Conservation (phyloP, 345 rosid genomes). For the Hibiscus tridactylites region DNA sequence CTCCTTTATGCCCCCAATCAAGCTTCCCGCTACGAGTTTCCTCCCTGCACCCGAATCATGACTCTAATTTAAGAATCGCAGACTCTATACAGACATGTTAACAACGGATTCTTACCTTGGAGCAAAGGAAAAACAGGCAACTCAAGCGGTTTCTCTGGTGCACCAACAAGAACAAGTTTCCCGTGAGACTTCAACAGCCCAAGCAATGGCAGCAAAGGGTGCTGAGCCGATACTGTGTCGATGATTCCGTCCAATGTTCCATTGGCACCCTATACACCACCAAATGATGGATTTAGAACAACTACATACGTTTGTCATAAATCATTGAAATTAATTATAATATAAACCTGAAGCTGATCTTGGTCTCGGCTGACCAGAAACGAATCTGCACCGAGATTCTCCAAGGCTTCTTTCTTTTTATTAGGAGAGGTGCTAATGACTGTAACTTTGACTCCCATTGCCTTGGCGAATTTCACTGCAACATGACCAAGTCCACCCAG, state of each 20-base stretch:
- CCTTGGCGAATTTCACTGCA: slow-evolving; percentile 46
- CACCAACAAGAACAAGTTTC: slow-evolving; percentile 27
- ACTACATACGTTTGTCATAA: background rate
- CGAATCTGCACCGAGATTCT: slow-evolving; percentile 34
- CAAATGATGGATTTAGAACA: background rate
- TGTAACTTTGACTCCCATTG: slow-evolving; percentile 36
- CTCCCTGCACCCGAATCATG: slow-evolving; percentile 21
- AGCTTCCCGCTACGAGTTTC: slow-evolving; percentile 37
- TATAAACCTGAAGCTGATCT: slow-evolving; percentile 19
- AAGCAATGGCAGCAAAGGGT: slow-evolving; percentile 36
- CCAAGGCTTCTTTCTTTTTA: slow-evolving; percentile 36
- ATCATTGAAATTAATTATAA: background rate
- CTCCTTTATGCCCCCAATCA: slow-evolving; percentile 44
- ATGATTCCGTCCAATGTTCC: slow-evolving; percentile 36
- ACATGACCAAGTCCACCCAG: slow-evolving; percentile 48
- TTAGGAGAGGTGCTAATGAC: slow-evolving; percentile 40
- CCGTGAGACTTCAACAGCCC: slow-evolving; percentile 34
- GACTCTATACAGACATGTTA: too few relatives aligned
- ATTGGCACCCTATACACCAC: background rate
- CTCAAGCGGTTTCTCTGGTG: slow-evolving; percentile 39
- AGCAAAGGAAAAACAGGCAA: slow-evolving; percentile 28
- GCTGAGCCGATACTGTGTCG: slow-evolving; percentile 46
- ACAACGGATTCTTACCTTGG: slow-evolving; percentile 17
- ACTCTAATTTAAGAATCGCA: background rate
- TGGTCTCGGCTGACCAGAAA: slow-evolving; percentile 32